Evolutionary conservation across 2,329 filamentous ascomycete species (phyloP), one percentile per base, ranked within the genome.

Genomic region (Sporothrix curviconia): DNA sequence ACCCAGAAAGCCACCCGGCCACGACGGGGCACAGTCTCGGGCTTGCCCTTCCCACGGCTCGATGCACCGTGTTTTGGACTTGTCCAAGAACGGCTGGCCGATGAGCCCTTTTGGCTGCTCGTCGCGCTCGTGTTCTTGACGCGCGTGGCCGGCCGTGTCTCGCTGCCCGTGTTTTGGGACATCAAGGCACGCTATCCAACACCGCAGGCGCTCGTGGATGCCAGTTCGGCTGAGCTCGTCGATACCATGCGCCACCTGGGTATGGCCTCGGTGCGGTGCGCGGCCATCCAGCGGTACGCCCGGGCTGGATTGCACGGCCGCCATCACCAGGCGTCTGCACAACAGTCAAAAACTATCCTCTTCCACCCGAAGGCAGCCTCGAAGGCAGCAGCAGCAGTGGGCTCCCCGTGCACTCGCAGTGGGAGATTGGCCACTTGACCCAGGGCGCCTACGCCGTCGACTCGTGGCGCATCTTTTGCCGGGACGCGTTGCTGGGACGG

Each of bases 401-500:
- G n/a, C n/a, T n/a, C n/a, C 8, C 3, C 12, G 30, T 14, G 6
- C 40, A 68, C 19, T 74, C 77, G 11, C 80, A 81, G 0, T 95
- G 90, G 85, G 92, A 96, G 66, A 87, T 96, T 59, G 90, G 87
- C 0, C 89, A 95, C 69, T 74, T 96, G 58, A 91, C 90, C 0
- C 85, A 89, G 55, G 89, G 91, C 15, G 78, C 83, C 1, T 96
- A 96, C 69, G 88, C 90, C 0, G 76, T 92, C 50, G 92, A 96
- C 70, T 92, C 87, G 66, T 96, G 90, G 89, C 83, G 92, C 3
- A 96, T 96, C 62, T 96, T 96, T 70, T 96, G 90, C 68, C 83
- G 92, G 1, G 92, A 96, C 68, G 76, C 79, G 32, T 70, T 95
- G 24, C 80, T 91, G 7, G 86, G 84, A 0, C 70, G 84, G 17